Percentiles rank a stretch among this genome's conserved stretches.
Conservation (phyloP, 768 basidiomycete species). For the Psilocybe azurescens region DNA sequence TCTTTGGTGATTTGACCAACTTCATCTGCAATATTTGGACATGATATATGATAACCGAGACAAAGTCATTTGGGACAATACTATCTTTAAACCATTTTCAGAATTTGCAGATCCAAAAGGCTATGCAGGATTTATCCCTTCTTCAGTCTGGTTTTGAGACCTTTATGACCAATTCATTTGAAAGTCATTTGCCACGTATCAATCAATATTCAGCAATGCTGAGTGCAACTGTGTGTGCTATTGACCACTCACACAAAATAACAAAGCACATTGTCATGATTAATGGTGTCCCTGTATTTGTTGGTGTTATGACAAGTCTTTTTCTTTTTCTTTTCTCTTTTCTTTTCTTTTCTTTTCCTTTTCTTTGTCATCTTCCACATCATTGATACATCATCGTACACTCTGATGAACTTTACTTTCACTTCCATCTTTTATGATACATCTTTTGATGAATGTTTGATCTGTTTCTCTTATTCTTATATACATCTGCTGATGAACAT, state of each 20-base stretch:
- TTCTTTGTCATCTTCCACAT: too few relatives aligned
- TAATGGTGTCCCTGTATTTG: slow-evolving; percentile 30
- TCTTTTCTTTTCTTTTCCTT: too few relatives aligned
- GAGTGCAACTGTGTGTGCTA: slow-evolving; percentile 22
- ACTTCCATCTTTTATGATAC: too few relatives aligned
- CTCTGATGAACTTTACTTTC: too few relatives aligned
- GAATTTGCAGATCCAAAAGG: slow-evolving; percentile 21
- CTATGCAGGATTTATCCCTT: slow-evolving; percentile 27
- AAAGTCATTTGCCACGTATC: slow-evolving; percentile 15
- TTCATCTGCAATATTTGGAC: slow-evolving; percentile 26
- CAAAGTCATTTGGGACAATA: neutral
- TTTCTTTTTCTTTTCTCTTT: too few relatives aligned
- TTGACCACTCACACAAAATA: slow-evolving; percentile 32
- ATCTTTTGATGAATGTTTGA: too few relatives aligned
- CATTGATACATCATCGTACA: too few relatives aligned
- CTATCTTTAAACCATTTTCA: slow-evolving; percentile 21
- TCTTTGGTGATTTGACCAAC: slow-evolving; percentile 21
- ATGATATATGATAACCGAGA: neutral
- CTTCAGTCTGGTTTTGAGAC: slow-evolving; percentile 23
- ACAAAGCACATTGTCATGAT: slow-evolving; percentile 29
- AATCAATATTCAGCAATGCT: slow-evolving; percentile 31
- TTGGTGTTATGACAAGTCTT: too few relatives aligned
- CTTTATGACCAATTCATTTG: slow-evolving; percentile 31
- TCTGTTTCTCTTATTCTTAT: too few relatives aligned
- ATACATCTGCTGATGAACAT: too few relatives aligned